phyloP scores from a whole-genome alignment of 805 yeast genomes.

The Wickerhamomyces bovis region DNA sequence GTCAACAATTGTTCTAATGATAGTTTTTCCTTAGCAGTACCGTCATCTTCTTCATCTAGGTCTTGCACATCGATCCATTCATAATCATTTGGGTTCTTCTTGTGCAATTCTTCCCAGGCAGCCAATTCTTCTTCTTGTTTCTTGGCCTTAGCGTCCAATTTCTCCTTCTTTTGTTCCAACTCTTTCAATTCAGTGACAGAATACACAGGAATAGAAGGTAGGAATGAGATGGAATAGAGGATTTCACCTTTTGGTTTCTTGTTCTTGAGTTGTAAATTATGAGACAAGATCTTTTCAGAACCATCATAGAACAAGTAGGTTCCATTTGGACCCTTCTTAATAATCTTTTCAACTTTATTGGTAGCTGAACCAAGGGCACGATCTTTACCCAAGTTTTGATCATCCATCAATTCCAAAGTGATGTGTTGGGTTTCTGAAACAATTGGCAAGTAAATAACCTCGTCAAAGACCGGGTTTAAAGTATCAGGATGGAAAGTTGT shows the following conservation, averaged over 20 bases:
- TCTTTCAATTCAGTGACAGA: conserved; percentile 50
- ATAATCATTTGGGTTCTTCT: conserved; percentile 53
- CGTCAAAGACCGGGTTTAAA: conserved; percentile 52
- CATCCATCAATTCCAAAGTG: conserved; percentile 57
- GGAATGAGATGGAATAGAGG: conserved; percentile 51
- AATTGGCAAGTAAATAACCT: conserved; percentile 55
- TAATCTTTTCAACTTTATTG: conserved; percentile 41
- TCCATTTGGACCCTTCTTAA: conserved; percentile 43
- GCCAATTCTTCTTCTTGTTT: conserved; percentile 30
- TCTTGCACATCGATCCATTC: conserved; percentile 52
- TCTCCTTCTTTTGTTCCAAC: conserved; percentile 36
- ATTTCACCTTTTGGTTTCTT: conserved; percentile 46
- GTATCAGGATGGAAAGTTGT: conserved; percentile 51
- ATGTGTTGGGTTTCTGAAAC: conserved; percentile 54
- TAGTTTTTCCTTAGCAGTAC: conserved; percentile 36
- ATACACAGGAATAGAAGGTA: conserved; percentile 60
- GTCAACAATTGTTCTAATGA: conserved; percentile 47
- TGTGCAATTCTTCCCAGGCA: conserved; percentile 44
- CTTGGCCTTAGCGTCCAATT: conserved; percentile 30
- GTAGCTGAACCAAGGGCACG: conserved; percentile 56
- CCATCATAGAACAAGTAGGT: conserved; percentile 47
- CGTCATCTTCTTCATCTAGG: conserved; percentile 33
- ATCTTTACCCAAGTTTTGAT: conserved; percentile 57
- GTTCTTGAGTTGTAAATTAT: conserved; percentile 27
- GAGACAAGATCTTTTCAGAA: conserved; percentile 34